These are phyloP conservation scores for Verticillium zaregamsianum DNA, from an alignment of 2,329 filamentous ascomycete species.

Conservation along the genomic window DNA sequence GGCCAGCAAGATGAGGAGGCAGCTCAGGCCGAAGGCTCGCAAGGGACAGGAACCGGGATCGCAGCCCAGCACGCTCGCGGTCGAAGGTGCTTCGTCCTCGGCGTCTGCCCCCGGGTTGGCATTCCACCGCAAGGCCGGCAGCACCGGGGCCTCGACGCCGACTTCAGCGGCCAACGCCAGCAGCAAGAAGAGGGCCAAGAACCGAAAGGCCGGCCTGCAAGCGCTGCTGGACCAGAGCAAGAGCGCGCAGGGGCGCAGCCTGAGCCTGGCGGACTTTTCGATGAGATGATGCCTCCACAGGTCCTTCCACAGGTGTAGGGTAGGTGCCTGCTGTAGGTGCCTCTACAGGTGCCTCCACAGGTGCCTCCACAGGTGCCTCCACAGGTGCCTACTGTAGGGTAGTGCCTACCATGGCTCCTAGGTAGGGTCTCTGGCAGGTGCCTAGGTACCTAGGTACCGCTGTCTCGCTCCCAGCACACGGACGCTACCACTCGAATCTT, in stretches of 20 bases:
- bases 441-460: too few relatives aligned
- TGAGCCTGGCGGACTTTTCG: conserved; percentile 50
- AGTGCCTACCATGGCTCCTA: too few relatives aligned
- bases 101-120: not conserved
- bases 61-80: not conserved
- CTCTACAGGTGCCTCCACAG: too few relatives aligned
- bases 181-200: conserved; percentile 64
- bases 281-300: conserved; percentile 39
- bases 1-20: not conserved
- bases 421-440: too few relatives aligned
- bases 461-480: conserved; percentile 18
- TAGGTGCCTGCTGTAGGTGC: too few relatives aligned
- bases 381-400: too few relatives aligned
- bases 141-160: not conserved
- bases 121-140: not conserved
- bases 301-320: too few relatives aligned
- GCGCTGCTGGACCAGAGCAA: conserved; percentile 55
- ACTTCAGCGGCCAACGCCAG: conserved; percentile 43
- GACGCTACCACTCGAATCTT: conserved; percentile 10
- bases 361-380: too few relatives aligned
- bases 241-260: conserved; percentile 29
- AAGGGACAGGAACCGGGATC: not conserved
- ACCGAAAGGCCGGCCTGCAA: conserved; percentile 61
- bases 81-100: not conserved
- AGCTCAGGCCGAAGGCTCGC: not conserved